Evolutionary conservation across 2,329 filamentous ascomycete species (phyloP).

Genomic region (Pezicula neosporulosa): DNA sequence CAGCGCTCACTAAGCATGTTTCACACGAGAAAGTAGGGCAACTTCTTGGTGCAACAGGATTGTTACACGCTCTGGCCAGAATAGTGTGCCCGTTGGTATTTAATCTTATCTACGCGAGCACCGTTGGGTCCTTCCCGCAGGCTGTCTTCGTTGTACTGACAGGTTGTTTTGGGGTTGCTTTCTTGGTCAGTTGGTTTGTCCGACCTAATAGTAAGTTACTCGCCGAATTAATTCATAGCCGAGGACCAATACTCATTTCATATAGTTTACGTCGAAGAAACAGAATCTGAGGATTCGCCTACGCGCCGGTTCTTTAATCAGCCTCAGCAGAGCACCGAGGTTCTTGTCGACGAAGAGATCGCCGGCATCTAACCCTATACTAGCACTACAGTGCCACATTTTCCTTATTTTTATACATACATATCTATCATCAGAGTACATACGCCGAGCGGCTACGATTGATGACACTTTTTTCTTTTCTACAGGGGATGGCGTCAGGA

Average conservation of each 20-base stretch:
- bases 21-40: slow-evolving; percentile 78
- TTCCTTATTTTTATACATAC: no score
- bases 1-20: slow-evolving; percentile 86
- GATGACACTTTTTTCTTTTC: no score
- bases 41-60: slow-evolving; percentile 81
- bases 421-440: no score
- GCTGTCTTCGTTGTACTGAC: slow-evolving; percentile 77
- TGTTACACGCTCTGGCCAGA: slow-evolving; percentile 78
- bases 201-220: slow-evolving; percentile 65
- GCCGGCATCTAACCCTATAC: neutral
- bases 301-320: neutral
- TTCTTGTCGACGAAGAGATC: slow-evolving; percentile 6
- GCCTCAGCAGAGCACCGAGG: neutral
- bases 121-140: slow-evolving; percentile 74
- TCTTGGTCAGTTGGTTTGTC: slow-evolving; percentile 68
- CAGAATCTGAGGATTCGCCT: neutral
- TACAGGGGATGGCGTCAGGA: no score
- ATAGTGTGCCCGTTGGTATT: slow-evolving; percentile 79
- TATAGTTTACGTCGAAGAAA: slow-evolving; percentile 6
- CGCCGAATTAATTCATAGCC: no score
- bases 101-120: slow-evolving; percentile 80
- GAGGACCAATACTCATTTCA: neutral
- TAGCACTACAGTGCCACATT: no score
- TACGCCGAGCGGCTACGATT: no score
- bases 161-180: slow-evolving; percentile 61